Evolutionary conservation across 2,329 filamentous ascomycete species (phyloP).

Genomic region (Hypomyces perniciosus): DNA sequence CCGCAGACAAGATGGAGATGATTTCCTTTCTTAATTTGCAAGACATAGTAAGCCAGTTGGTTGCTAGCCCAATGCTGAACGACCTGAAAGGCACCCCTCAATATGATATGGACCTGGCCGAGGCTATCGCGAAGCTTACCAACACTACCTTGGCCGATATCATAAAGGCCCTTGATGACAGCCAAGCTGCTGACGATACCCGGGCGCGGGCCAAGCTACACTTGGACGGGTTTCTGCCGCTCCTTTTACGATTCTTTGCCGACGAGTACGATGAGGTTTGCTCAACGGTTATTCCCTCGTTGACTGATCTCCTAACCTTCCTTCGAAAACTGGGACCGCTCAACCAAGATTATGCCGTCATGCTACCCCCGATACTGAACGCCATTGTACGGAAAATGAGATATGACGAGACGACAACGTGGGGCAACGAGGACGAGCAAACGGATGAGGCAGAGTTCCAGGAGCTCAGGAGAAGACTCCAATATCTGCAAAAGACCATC

Average conservation of each 20-base stretch:
- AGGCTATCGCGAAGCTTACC: constrained; percentile 90
- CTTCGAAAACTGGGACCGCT: constrained; percentile 73
- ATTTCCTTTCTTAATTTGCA: constrained; percentile 85
- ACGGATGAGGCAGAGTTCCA: constrained; percentile 97
- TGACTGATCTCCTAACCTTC: constrained; percentile 88
- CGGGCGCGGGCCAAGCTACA: constrained; percentile 73
- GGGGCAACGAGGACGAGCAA: constrained; percentile 91
- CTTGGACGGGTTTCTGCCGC: constrained; percentile 76
- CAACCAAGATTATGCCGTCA: constrained; percentile 68
- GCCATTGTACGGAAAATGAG: constrained; percentile 95
- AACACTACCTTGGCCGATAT: constrained; percentile 86
- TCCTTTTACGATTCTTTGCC: constrained; percentile 87
- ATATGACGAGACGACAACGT: constrained; percentile 89
- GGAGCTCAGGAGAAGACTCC: constrained; percentile 82
- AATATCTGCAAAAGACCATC: constrained; percentile 87
- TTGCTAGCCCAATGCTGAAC: constrained; percentile 72
- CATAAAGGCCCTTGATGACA: constrained; percentile 75
- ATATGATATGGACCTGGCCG: constrained; percentile 93
- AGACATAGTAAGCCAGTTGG: constrained; percentile 78
- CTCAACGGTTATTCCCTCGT: constrained; percentile 86
- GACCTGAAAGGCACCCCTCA: constrained; percentile 73
- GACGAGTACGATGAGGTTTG: constrained; percentile 98
- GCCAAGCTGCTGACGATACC: constrained; percentile 53
- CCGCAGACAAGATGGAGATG: constrained; percentile 87
- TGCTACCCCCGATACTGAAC: constrained; percentile 82